Evolutionary conservation across 495 filamentous ascomycete species (phyloP), one percentile per base, ranked within the genome.

Genomic region (Daldinia grandis): DNA sequence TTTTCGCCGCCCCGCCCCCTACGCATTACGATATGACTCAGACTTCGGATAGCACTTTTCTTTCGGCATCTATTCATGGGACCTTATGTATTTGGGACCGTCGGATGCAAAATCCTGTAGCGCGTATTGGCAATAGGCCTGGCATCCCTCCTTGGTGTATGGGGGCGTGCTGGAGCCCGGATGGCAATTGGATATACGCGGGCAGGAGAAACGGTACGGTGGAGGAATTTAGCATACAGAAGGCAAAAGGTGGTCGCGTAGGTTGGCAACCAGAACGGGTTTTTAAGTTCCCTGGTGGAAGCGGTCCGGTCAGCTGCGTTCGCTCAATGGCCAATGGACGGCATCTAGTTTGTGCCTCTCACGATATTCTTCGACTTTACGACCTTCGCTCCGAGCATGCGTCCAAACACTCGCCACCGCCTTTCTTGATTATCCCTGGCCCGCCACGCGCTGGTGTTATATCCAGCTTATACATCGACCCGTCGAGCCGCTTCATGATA

Each of bases 111-210:
- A 86, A 89, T 59, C 90, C 96, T 3, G 82, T 98, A 12, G 93
- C 96, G 30, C 86, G 88, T 37, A 93, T 98, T 55, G 83, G 82
- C 15, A 90, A 91, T 58, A 82, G 85, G 9, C 84, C 81, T 24
- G 90, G 91, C 57, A 89, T 90, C 6, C 94, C 96, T 3, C 95
- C 94, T 8, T 99, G 96, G 96, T 98, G 94, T 78, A 98, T 97
- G 91, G 93, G 91, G 67, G 93, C 93, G n/a, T 96, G 93, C 80
- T 99, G 96, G 95, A 94, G 90, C 66, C 94, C 94, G 2, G 92
- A 97, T 79, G 95, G 95, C 27, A 98, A 99, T 78, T 94, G 86
- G 79, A 93, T 99, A 62, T 99, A 97, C 79, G 93, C 91, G 15
- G 95, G 95, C 5, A 87, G 95, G 38, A 86, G 96, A 58, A 99